Evolutionary conservation across 164 flowering plant species (phyloP).

Genomic region (Annona squamosa): DNA sequence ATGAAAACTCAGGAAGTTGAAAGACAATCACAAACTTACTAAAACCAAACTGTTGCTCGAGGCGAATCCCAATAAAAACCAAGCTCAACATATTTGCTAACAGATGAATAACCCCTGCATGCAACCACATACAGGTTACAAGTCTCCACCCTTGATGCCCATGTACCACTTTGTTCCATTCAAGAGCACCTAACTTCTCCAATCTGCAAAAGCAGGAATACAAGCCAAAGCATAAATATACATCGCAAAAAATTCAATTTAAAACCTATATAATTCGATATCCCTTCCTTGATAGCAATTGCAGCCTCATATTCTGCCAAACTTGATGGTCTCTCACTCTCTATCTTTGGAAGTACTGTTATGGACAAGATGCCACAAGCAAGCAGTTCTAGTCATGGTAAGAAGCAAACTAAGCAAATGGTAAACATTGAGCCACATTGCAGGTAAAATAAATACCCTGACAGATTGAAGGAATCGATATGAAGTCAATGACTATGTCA

Average conservation of each 20-base stretch:
- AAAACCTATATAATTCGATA: background rate
- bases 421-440: too few relatives aligned
- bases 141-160: constrained; percentile 82
- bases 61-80: constrained; percentile 71
- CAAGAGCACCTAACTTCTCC: constrained; percentile 65
- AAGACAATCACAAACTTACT: constrained; percentile 33
- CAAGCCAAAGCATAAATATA: background rate
- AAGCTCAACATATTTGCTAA: constrained; percentile 73
- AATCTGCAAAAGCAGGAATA: constrained; percentile 33
- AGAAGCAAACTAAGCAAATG: too few relatives aligned
- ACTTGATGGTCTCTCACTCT: background rate
- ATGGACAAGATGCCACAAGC: background rate
- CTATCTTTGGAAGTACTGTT: background rate
- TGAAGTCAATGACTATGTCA: too few relatives aligned
- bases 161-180: constrained; percentile 47
- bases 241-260: background rate
- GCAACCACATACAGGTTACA: constrained; percentile 75
- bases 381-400: too few relatives aligned
- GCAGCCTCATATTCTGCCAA: background rate
- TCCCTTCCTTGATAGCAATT: background rate
- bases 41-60: constrained; percentile 87
- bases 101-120: constrained; percentile 77
- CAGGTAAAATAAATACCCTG: too few relatives aligned
- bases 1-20: background rate
- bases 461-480: too few relatives aligned